Base-by-base conservation (phyloP, 495 filamentous ascomycete species). In the Aspergillus affinis region DNA sequence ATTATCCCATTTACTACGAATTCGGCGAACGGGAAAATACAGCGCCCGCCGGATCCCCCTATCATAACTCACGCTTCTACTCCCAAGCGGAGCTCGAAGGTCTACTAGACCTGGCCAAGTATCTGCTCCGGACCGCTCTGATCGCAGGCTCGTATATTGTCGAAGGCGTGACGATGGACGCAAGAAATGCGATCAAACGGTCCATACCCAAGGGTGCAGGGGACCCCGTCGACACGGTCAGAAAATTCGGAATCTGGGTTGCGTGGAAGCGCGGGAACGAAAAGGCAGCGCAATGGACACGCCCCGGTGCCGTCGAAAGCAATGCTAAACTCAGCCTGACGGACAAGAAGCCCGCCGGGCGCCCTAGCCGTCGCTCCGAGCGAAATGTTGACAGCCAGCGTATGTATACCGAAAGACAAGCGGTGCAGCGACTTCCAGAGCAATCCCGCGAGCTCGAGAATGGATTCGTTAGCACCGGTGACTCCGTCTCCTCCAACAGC, bases 261-360 rank as follows among this genome's bases (percentile, higher is more conserved):
- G 81, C 86, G 21, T 90, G 87, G 87, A 91, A 91, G 65, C 86
- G 86, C 53, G 88, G 88, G 4, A 86, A 88, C 61, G 88, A 90
- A 63, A 75, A 73, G 52, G 82, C 88, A 26, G 84, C 88, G 30
- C 75, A 81, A 55, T 91, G 88, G 88, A 88, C 84, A 47, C 78
- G 73, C 19, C 76, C 79, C 6, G 79, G 81, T 29, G 74, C 73
- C 27, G 75, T 80, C 18, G 75, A 78, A 65, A 75, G 68, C 63
- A 78, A 78, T 48, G 65, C 74, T 36, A 80, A 79, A 57, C 69
- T 78, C 27, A 75, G 69, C 18, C 67, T 78, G 8, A 51, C 60
- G 13, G 77, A 80, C 53, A 80, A 79, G 61, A 75, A 73, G 54
- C 68, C 76, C 1, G 72, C 76, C 18, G 76, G 76, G 23, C 70